phyloP scores from a whole-genome alignment of 768 basidiomycete species.

The Vishniacozyma victoriae region DNA sequence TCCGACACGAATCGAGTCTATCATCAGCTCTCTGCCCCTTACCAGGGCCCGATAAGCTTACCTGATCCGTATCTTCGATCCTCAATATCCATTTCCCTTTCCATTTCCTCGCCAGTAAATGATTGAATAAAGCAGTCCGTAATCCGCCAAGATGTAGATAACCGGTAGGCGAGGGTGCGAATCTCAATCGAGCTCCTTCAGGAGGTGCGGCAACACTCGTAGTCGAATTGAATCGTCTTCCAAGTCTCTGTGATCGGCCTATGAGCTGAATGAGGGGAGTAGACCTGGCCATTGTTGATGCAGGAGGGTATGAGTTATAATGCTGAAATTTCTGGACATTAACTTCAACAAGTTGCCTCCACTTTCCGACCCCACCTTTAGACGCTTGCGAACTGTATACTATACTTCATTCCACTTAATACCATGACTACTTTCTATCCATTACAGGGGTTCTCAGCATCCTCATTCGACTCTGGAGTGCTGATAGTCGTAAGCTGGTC shows the following conservation, averaged over 20 bases:
- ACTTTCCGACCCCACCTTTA: no score
- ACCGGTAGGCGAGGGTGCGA: conserved; percentile 96
- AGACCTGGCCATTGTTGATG: background rate
- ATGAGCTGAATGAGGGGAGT: no score
- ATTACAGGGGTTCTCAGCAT: background rate
- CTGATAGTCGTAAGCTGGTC: conserved; percentile 6
- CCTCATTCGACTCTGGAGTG: conserved; percentile 1
- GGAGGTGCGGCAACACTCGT: background rate
- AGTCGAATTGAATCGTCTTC: no score
- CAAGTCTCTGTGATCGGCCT: no score
- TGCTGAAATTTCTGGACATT: no score
- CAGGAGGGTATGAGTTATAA: no score
- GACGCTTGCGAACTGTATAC: no score
- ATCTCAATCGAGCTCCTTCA: conserved; percentile 58
- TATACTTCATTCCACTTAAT: no score
- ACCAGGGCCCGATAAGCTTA: conserved; percentile 46
- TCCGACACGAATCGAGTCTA: conserved; percentile 65
- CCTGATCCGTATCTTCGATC: conserved; percentile 92
- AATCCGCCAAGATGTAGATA: conserved; percentile 89
- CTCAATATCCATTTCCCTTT: conserved; percentile 86
- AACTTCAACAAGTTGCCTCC: no score
- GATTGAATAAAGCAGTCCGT: conserved; percentile 87
- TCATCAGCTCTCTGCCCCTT: background rate
- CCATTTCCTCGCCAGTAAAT: conserved; percentile 71
- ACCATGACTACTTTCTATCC: conserved; percentile 27